Base-by-base conservation (phyloP, 23 red algal species). In the Gracilaria gracilis region DNA sequence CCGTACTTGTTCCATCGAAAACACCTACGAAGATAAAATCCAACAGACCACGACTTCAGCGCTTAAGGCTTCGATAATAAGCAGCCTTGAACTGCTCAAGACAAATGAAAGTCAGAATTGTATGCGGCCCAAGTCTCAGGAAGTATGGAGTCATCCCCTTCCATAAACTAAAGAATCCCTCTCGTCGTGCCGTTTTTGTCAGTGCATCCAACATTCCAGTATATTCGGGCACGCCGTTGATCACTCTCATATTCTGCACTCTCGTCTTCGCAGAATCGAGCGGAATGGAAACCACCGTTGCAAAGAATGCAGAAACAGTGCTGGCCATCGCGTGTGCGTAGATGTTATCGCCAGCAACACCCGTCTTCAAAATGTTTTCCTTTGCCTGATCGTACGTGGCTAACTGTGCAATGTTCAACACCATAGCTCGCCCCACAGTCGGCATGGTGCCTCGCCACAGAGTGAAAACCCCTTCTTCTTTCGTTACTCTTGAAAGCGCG, bases 351-450 rank as follows among this genome's bases (percentile, higher is more conserved):
- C 96, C 96, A 0, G 94, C 61, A 21, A 93, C 64, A 0, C 96
- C 96, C 28, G 86, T 85, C 37, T 28, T 80, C 53, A 98, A 39
- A 64, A 98, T 93, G 28, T 72, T 76, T 42, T 96, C 91, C 93
- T 99, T 99, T 50, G 93, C 86, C 91, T 99, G 97, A 35, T 91
- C 91, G 65, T 99, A 99, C 4, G 97, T 99, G 20, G 88, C 92
- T 47, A 99, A 71, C 57, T 99, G 97, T 47, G 97, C 93, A 57
- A 94, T 77, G 49, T 95, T 95, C 42, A 99, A 55, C 34, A 96
- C 83, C 90, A 93, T 93, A 11, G 94, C 93, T 59, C 97, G 85
- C 37, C 92, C 93, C 12, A 99, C 84, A n/a, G 93, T 95, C 33
- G 97, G 94, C 53, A 85, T 54, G 3, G 93, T 91, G 16, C 97